Base-by-base conservation (phyloP, 2,329 filamentous ascomycete species). In the Colletotrichum zoysiae region DNA sequence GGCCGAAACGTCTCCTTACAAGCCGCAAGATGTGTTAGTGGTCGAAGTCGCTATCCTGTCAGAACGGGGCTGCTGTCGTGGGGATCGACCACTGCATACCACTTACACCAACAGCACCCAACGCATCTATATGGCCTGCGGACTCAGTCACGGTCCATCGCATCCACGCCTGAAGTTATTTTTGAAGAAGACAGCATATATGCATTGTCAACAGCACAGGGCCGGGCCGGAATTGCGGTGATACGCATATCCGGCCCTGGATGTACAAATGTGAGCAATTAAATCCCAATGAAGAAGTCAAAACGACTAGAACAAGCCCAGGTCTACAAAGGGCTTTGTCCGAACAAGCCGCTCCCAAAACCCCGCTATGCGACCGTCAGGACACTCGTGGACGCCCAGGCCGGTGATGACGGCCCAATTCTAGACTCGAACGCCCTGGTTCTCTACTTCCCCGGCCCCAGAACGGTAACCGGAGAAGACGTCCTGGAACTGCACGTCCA, bases 401-500 rank as follows among this genome's bases (percentile, higher is more conserved):
- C 70, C 6, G 76, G 76, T 33, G 70, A 73, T 48, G 72, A 63
- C 16, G 67, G 77, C 23, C 81, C 92, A 84, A 88, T 98, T 55
- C 82, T 91, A 42, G 96, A 99, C 78, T 89, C 94, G 0, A 89
- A 91, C 62, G 93, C 96, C 0, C 81, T 98, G 16, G 86, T 97
- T 2, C 87, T 98, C 38, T 93, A 92, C 82, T 97, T 98, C 75
- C 93, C 94, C 0, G 86, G 85, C 0, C 95, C 95, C 0, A 88
- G 89, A 60, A 97, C 95, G 0, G 94, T 94, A 11, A 99, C 96
- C 0, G 96, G 96, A 40, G 95, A 98, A 79, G 94, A 98, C 78
- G 86, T 98, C 1, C 87, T 99, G 2, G 96, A 99, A 80, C 82
- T 99, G 6, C 96, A 99, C 77, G 88, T 98, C n/a, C 96, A 99